Conservation (phyloP, 805 yeast genomes). For the Candida stauntonica region DNA sequence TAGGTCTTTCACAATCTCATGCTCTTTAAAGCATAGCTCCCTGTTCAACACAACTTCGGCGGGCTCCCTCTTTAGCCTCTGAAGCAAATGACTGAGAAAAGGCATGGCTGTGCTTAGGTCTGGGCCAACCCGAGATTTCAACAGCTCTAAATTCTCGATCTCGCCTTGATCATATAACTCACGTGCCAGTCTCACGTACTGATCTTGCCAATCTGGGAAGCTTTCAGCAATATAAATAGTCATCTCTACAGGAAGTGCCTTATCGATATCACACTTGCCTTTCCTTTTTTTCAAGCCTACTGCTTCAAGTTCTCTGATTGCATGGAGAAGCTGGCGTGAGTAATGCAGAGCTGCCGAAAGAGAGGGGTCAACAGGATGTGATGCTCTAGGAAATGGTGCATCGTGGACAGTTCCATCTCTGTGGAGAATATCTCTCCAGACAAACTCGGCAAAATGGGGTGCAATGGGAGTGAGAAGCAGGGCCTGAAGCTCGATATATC, state of each 20-base stretch:
- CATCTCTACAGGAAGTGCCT: conserved; percentile 70
- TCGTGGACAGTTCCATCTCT: conserved; percentile 62
- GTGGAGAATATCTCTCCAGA: conserved; percentile 77
- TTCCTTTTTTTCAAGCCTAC: conserved; percentile 76
- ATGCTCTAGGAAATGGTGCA: conserved; percentile 73
- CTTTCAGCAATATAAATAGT: conserved; percentile 68
- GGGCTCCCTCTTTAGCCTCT: conserved; percentile 64
- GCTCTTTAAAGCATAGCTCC: conserved; percentile 78
- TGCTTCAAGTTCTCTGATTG: conserved; percentile 91
- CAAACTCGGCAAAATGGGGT: conserved; percentile 90
- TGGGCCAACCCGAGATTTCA: conserved; percentile 63
- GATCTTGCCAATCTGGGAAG: conserved; percentile 89
- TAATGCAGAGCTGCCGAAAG: conserved; percentile 69
- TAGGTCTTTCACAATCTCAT: conserved; percentile 53
- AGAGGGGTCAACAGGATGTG: conserved; percentile 58
- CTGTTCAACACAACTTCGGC: conserved; percentile 83
- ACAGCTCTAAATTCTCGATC: conserved; percentile 56
- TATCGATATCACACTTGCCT: conserved; percentile 54
- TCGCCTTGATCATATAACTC: conserved; percentile 60
- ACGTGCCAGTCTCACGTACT: conserved; percentile 73
- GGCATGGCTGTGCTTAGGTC: conserved; percentile 99
- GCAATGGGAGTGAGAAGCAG: conserved; percentile 86
- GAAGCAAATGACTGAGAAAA: conserved; percentile 79
- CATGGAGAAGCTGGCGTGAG: conserved; percentile 70
- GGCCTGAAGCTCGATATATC: conserved; percentile 74